Evolutionary conservation across 495 filamentous ascomycete genomes (phyloP).

Genomic region (Neurospora sublineolata): DNA sequence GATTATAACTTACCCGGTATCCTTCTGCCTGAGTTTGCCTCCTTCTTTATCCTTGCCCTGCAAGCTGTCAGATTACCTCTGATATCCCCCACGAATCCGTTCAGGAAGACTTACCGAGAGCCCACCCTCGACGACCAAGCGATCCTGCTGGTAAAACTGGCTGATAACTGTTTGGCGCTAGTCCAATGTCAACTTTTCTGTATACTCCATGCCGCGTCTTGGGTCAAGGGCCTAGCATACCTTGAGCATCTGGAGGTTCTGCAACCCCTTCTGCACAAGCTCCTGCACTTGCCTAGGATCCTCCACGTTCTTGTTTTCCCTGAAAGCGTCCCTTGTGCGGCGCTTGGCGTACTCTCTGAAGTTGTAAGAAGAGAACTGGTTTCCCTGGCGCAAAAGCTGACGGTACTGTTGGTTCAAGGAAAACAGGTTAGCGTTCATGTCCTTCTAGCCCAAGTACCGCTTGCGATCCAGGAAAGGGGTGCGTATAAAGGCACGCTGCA

Average conservation of each 20-base stretch:
- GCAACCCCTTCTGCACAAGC: slow-evolving; percentile 76
- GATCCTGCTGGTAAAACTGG: slow-evolving; percentile 87
- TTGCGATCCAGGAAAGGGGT: background rate
- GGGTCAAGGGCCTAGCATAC: slow-evolving; percentile 36
- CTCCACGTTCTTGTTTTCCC: slow-evolving; percentile 58
- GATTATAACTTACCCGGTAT: slow-evolving; percentile 16
- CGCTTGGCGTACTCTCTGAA: slow-evolving; percentile 94
- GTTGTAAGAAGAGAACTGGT: slow-evolving; percentile 87
- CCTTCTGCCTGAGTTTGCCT: slow-evolving; percentile 27
- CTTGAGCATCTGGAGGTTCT: slow-evolving; percentile 85
- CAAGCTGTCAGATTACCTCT: slow-evolving; percentile 5
- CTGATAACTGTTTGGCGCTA: slow-evolving; percentile 92
- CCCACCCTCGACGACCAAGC: slow-evolving; percentile 86
- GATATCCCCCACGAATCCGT: background rate
- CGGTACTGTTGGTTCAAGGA: slow-evolving; percentile 54
- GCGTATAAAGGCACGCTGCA: slow-evolving; percentile 14
- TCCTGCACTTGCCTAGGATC: slow-evolving; percentile 71
- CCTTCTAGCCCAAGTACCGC: background rate
- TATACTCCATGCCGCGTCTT: background rate
- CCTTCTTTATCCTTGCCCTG: slow-evolving; percentile 72
- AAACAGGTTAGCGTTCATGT: background rate
- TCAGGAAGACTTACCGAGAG: slow-evolving; percentile 32
- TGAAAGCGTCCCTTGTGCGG: slow-evolving; percentile 78
- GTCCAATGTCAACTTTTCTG: background rate
- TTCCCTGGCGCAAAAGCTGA: slow-evolving; percentile 74